Percentiles rank a stretch among this genome's conserved stretches.
Evolutionary conservation across 192 early-diverging fungal genomes (phyloP).

Genomic region (Backusella macrospora): DNA sequence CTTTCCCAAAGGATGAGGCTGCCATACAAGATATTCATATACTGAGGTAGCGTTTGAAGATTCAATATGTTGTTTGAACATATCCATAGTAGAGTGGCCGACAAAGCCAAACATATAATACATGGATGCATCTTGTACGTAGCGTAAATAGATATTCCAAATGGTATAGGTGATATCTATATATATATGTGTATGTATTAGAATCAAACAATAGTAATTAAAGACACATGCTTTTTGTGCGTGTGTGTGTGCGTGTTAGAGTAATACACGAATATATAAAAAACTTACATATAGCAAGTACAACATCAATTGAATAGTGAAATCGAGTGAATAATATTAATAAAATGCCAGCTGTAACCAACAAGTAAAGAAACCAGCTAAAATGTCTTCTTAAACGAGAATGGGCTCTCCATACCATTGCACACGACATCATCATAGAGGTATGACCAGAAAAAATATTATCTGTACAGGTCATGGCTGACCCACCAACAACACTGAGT

Average conservation of each 20-base stretch:
- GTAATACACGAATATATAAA: background rate
- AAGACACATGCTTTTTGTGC: background rate
- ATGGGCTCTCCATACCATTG: slow-evolving; percentile 58
- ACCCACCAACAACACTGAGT: slow-evolving; percentile 50
- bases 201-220: background rate
- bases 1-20: slow-evolving; percentile 30
- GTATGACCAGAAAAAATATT: slow-evolving; percentile 71
- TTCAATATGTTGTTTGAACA: slow-evolving; percentile 21
- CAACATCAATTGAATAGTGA: slow-evolving; percentile 66
- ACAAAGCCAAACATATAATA: slow-evolving; percentile 27
- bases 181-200: slow-evolving; percentile 14
- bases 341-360: slow-evolving; percentile 44
- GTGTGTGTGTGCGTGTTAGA: background rate
- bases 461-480: slow-evolving; percentile 59
- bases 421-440: slow-evolving; percentile 53
- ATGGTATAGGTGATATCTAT: slow-evolving; percentile 29
- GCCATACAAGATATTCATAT: slow-evolving; percentile 29
- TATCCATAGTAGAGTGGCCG: slow-evolving; percentile 22
- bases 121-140: slow-evolving; percentile 31
- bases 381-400: slow-evolving; percentile 49
- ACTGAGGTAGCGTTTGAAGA: slow-evolving; percentile 3
- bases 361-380: slow-evolving; percentile 44
- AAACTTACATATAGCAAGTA: slow-evolving; percentile 48
- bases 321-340: slow-evolving; percentile 57
- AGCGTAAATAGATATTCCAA: slow-evolving; percentile 31